Percentiles rank a stretch among this genome's conserved stretches.
phyloP scores from a whole-genome alignment of 2,329 filamentous ascomycete genomes.

The Aplosporella prunicola region DNA sequence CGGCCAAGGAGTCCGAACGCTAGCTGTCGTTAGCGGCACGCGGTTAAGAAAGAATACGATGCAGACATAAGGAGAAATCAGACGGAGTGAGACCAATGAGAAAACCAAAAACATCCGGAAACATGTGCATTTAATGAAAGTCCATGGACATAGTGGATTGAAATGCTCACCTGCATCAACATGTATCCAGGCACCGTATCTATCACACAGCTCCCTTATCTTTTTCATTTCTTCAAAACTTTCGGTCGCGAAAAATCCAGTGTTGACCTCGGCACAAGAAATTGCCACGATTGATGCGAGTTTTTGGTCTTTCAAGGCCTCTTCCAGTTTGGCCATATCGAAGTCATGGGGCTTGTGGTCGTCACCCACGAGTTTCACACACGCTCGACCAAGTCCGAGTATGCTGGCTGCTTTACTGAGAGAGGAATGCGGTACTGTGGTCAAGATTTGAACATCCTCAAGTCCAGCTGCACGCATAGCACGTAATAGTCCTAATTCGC shows the following conservation, averaged over 20 bases:
- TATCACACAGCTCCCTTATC: slow-evolving; percentile 61
- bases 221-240: slow-evolving; percentile 48
- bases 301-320: slow-evolving; percentile 43
- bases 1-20: slow-evolving; percentile 81
- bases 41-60: too few relatives aligned
- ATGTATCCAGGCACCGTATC: slow-evolving; percentile 75
- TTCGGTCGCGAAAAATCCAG: slow-evolving; percentile 64
- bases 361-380: slow-evolving; percentile 52
- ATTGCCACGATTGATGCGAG: slow-evolving; percentile 67
- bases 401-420: slow-evolving; percentile 74
- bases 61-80: background rate
- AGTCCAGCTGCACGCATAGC: slow-evolving; percentile 58
- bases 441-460: slow-evolving; percentile 63
- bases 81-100: background rate
- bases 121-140: background rate
- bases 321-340: slow-evolving; percentile 56
- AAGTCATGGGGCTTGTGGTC: slow-evolving; percentile 56
- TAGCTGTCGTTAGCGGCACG: slow-evolving; percentile 16
- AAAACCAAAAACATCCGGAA: too few relatives aligned
- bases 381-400: slow-evolving; percentile 63
- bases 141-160: slow-evolving; percentile 7
- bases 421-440: slow-evolving; percentile 75
- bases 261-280: slow-evolving; percentile 87
- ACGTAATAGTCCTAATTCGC: slow-evolving; percentile 58
- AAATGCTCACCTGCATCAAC: slow-evolving; percentile 68